Conservation (phyloP, 1,139 yeast genomes). For the Hemisphaericaspora lyxosophila region DNA sequence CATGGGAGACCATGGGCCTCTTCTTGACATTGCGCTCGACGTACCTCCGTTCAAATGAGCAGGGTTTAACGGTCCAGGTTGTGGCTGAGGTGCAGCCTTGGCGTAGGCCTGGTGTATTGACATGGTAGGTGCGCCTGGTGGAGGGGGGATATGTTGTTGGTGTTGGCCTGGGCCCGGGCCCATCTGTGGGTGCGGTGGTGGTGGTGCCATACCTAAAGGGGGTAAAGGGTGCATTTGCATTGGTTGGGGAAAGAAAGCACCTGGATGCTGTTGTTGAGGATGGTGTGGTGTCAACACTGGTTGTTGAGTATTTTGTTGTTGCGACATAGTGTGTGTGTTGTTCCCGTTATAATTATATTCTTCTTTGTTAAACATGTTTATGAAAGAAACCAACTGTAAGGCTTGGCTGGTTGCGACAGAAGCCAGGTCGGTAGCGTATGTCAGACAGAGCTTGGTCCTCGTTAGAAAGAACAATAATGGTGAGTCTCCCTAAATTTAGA, state of each 20-base stretch:
- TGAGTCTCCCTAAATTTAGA: too few species aligned
- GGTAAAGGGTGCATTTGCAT: constrained; percentile 5
- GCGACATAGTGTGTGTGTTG: not conserved
- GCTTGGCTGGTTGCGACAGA: too few species aligned
- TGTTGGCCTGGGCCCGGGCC: constrained; percentile 3
- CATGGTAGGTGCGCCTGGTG: constrained; percentile 2
- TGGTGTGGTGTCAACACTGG: not conserved
- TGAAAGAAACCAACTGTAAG: constrained; percentile 1
- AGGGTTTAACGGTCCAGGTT: not conserved
- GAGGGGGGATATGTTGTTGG: constrained; percentile 1
- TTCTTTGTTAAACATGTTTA: not conserved
- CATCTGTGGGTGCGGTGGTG: not conserved
- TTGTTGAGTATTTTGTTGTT: not conserved
- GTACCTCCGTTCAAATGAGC: constrained; percentile 2
- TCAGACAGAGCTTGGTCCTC: too few species aligned
- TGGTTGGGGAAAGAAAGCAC: constrained; percentile 2
- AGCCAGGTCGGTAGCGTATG: too few species aligned
- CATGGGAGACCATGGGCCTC: constrained; percentile 91
- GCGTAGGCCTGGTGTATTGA: not conserved
- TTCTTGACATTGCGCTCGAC: constrained; percentile 19
- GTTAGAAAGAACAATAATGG: too few species aligned
- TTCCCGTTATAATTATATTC: not conserved
- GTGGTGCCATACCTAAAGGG: constrained; percentile 4
- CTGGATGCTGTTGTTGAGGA: constrained; percentile 5
- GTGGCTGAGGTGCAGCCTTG: constrained; percentile 2